Base-by-base conservation (phyloP, 1,284 basidiomycete species). In the Irpex sp. region DNA sequence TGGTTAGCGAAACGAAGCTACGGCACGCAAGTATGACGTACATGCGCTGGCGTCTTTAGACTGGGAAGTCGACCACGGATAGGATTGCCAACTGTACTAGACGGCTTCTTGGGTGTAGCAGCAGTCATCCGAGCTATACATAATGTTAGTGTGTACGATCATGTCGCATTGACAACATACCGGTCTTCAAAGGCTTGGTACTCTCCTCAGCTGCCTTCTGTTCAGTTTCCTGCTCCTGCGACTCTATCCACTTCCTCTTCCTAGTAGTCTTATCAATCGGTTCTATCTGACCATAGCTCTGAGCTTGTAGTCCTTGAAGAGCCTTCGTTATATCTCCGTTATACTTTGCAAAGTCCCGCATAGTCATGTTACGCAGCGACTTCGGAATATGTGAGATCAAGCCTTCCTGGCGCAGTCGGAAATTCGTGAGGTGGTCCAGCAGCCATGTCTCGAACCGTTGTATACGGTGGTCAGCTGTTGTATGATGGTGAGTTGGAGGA, bases 311-410 rank as follows among this genome's bases (percentile, higher is more conserved):
- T 9, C 83, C 87, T 64, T 83, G 80, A 61, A 90, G 73, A 52
- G 86, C 87, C 10, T 80, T 82, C 66, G 89, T 84, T 19, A 90
- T 77, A 67, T 90, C 84, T 2, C 88, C 90, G 57, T 86, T 79
- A 72, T 91, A 91, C 68, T 88, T 90, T 59, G 85, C 84, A 71
- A 93, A 91, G 56, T 91, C 89, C 57, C 82, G 82, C 80, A 93
- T 84, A 14, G 85, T 84, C 69, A 91, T 83, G 36, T 74, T 75
- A 49, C 89, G 82, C 21, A 92, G 84, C 65, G 86, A 82, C 67
- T 85, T 88, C 0, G 90, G 90, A 52, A 91, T 87, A 58, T 85
- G 83, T n/a, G 81, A 81, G 6, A 92, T 82, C 61, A 86, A 84
- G 2, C 84, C 83, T 69, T 91, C 87, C 69, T 90, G 87, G 66